Base-by-base conservation (phyloP, 2,329 filamentous ascomycete species). In the Trichoderma endophyticum region DNA sequence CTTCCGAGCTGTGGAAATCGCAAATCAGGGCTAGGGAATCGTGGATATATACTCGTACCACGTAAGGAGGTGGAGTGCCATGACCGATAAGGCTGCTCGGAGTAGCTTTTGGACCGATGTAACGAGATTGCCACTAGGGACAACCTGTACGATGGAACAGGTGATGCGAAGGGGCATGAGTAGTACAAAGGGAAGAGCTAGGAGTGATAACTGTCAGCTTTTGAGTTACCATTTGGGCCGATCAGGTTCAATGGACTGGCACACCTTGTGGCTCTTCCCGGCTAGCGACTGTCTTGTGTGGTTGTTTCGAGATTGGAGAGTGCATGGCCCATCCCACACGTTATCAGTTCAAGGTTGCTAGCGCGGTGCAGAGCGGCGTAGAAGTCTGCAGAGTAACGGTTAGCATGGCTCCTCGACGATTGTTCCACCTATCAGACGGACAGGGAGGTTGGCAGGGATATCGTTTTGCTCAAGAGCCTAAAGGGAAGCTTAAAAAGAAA, bases 401-500 rank as follows among this genome's bases (percentile, higher is more conserved):
- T 69, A 69, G 54, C 15, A 60, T 26, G 26, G 56, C 26, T 30
- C 21, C 21, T 12, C 9, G 26, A n/a, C 4, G 36, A 32, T 34
- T 61, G 56, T 69, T 69, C 65, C 65, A 69, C 65, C 65, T 69
- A 69, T 69, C 65, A 61, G 54, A 14, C n/a, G n/a, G 14, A 21
- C 21, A 30, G 11, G 14, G 34, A 34, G 4, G 43, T 6, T 32
- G 34, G 26, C 36, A 28, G 65, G 54, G 65, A 51, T 48, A 1
- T 51, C n/a, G 12, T 21, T 4, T 21, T n/a, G 56, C 32, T 18
- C n/a, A 24, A 26, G 36, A 48, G 56, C 21, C 39, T 34, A 48
- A 34, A 34, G 28, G n/a, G 65, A 69, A 69, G 65, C 65, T 69
- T 69, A 69, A 69, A 69, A 60, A 69, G 36, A 69, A 69, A 61